These are phyloP conservation scores for Melampsora americana DNA, from an alignment of 1,284 basidiomycete species.

Conservation along the genomic window DNA sequence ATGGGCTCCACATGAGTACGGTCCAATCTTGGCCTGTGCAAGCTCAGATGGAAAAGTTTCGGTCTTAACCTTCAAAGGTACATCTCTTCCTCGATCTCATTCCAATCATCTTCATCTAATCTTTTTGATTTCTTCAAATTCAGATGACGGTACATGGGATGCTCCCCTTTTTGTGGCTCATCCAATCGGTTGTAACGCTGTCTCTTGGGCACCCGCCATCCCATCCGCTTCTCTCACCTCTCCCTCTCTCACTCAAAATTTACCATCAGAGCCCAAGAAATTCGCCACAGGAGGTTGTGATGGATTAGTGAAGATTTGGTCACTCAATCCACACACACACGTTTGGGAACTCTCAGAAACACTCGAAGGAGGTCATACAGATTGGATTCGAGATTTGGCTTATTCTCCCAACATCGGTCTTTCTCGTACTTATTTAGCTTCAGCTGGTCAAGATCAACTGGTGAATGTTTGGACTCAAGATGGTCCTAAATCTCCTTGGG, in stretches of 20 bases:
- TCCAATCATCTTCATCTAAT: neutral
- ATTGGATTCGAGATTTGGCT: conserved; percentile 97
- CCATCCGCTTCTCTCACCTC: conserved; percentile 69
- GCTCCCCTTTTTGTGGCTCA: conserved; percentile 94
- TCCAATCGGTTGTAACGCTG: conserved; percentile 92
- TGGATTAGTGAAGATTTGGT: conserved; percentile 93
- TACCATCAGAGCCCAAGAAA: conserved; percentile 58
- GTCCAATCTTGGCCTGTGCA: conserved; percentile 92
- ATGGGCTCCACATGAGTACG: conserved; percentile 96
- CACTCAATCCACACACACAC: conserved; percentile 60
- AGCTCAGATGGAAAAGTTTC: conserved; percentile 98
- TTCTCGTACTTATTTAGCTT: conserved; percentile 89
- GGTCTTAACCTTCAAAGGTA: conserved; percentile 93
- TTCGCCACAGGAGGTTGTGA: conserved; percentile 96
- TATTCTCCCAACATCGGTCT: conserved; percentile 97
- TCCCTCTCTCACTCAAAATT: conserved; percentile 34
- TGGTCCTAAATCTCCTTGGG: conserved; percentile 68
- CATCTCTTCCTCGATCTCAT: conserved; percentile 51
- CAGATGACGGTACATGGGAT: conserved; percentile 94
- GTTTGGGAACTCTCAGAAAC: conserved; percentile 85
- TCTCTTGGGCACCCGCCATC: conserved; percentile 95
- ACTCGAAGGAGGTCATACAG: conserved; percentile 78
- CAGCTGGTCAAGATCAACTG: conserved; percentile 73
- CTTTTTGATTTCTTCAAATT: neutral
- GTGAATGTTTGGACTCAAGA: conserved; percentile 39